Base-by-base conservation (phyloP, 176 grass and related monocot genomes). In the Avena insularis region DNA sequence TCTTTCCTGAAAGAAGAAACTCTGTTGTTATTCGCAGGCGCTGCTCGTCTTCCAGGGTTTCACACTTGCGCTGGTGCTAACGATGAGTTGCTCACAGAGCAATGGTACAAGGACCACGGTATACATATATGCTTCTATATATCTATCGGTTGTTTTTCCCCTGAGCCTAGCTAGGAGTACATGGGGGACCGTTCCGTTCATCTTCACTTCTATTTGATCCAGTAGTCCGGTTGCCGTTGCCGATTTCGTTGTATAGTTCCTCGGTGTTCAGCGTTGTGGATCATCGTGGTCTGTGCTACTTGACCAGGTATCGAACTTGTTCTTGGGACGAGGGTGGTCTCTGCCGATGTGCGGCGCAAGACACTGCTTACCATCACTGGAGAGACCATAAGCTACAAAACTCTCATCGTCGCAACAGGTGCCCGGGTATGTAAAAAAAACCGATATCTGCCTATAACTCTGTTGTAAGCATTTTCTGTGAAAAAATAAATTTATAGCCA, bases 41-140 rank as follows among this genome's bases (percentile, higher is more conserved):
- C 82, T 43, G 64, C 87, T 53, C 88, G 93, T 15, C 93, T 98
- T 80, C 93, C 93, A 0, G 77, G n/a, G 71, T 98, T 98, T 86
- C 93, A 98, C 86, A 98, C 96, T 60, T 98, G 96, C 73, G 93
- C 78, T 25, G 96, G 96, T 72, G 31, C 88, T 76, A 92, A 88
- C 6, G 89, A 95, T 15, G 85, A 96, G 79, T 63, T 88, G 67
- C 79, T 98, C 51, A 92, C 88, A 12, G 46, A 66, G 79, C 68
- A 95, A 83, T 98, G 96, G 96, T 98, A 98, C 65, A 87, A 29
- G 56, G 90, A 91, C 14, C 68, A 98, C 60, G 96, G 93, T 98
- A 98, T 25, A 25, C 8, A 74, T 27, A 75, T 27, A 75, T 79
- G 80, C 25, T 75, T 68, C 21, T 2, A 47, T 47, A 5, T 85